These are phyloP conservation scores for Salvia splendens DNA, from an alignment of 257 asterid genomes.

Conservation along the genomic window DNA sequence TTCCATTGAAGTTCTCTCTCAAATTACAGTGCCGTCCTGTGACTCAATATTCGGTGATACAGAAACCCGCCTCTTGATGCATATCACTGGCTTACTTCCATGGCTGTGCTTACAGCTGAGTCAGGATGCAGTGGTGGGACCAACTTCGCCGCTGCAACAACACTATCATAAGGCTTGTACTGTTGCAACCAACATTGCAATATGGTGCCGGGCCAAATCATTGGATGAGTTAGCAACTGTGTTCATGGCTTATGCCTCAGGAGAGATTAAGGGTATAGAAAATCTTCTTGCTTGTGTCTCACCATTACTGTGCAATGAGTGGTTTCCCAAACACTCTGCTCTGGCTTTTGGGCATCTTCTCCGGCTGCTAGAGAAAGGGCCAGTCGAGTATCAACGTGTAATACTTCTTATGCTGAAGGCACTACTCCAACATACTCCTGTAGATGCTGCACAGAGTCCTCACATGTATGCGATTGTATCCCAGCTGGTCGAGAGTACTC, in stretches of 20 bases:
- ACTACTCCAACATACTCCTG: conserved; percentile 94
- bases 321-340: conserved; percentile 97
- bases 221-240: conserved; percentile 82
- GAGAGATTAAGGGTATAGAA: conserved; percentile 78
- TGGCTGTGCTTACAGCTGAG: conserved; percentile 98
- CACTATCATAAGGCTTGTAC: conserved; percentile 77
- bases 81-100: conserved; percentile 95
- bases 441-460: conserved; percentile 95
- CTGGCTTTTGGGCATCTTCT: conserved; percentile 93
- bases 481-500: conserved; percentile 93
- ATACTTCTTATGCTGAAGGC: conserved; percentile 94
- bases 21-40: conserved; percentile 92
- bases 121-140: conserved; percentile 65
- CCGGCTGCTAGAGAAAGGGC: conserved; percentile 88
- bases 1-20: conserved; percentile 86
- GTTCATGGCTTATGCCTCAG: conserved; percentile 74
- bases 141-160: conserved; percentile 62
- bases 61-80: conserved; percentile 94
- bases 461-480: conserved; percentile 98
- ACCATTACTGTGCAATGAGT: conserved; percentile 79
- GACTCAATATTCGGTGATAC: conserved; percentile 91
- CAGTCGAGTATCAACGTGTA: conserved; percentile 89
- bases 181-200: conserved; percentile 80
- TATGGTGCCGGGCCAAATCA: conserved; percentile 89
- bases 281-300: conserved; percentile 93